phyloP scores from a whole-genome alignment of 2,329 filamentous ascomycete genomes.

The Aspergillus pseudotamarii region DNA sequence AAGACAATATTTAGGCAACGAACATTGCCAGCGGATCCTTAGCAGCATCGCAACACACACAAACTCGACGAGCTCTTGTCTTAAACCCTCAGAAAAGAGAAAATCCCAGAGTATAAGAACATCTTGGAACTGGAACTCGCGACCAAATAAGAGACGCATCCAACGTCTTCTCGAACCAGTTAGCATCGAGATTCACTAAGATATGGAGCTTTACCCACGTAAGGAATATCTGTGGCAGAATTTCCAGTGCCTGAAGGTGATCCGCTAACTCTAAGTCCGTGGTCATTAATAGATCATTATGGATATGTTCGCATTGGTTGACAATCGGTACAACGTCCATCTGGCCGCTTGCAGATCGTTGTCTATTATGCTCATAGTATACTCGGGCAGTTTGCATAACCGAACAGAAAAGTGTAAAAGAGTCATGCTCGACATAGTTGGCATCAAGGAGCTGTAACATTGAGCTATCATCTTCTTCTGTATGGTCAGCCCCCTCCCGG shows the following conservation, averaged over 20 bases:
- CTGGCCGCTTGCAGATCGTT: conserved; percentile 46
- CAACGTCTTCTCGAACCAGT: conserved; percentile 60
- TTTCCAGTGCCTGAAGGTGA: conserved; percentile 80
- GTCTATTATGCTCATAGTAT: conserved; percentile 77
- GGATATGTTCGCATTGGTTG: conserved; percentile 80
- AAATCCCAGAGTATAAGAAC: conserved; percentile 86
- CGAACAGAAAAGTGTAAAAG: conserved; percentile 80
- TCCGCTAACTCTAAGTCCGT: conserved; percentile 80
- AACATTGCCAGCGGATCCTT: conserved; percentile 85
- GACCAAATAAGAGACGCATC: conserved; percentile 88
- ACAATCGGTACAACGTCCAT: conserved; percentile 71
- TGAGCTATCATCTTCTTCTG: conserved; percentile 48
- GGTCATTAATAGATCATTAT: conserved; percentile 75
- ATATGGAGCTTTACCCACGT: conserved; percentile 62
- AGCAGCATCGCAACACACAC: conserved; percentile 95
- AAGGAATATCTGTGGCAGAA: conserved; percentile 94
- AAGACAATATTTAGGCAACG: conserved; percentile 36
- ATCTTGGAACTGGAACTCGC: conserved; percentile 88
- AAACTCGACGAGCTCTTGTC: conserved; percentile 78
- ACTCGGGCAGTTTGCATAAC: conserved; percentile 85
- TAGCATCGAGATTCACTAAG: neutral
- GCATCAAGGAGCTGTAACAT: conserved; percentile 71
- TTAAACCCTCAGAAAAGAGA: conserved; percentile 82
- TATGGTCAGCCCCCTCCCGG: conserved; percentile 34
- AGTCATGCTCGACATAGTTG: conserved; percentile 82